Percentiles rank a stretch among this genome's conserved stretches.
Evolutionary conservation across 2,329 filamentous ascomycete genomes (phyloP).

Genomic region (Alternaria brassicae): DNA sequence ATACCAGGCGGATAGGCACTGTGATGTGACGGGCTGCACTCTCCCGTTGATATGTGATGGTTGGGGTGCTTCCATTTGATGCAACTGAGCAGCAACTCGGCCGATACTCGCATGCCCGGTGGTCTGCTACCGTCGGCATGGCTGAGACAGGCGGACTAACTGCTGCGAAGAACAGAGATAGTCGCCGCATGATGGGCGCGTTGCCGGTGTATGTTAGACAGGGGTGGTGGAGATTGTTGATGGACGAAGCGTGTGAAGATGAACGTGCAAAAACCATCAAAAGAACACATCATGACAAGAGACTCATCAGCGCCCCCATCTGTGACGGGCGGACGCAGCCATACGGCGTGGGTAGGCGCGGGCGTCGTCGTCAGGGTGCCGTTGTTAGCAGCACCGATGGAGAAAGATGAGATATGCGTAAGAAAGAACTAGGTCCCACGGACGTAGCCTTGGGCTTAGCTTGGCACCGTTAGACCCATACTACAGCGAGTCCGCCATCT

Average conservation of each 20-base stretch:
- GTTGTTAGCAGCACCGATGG: slow-evolving; percentile 24
- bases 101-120: background rate
- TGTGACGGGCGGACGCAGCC: slow-evolving; percentile 6
- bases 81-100: background rate
- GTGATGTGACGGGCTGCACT: background rate
- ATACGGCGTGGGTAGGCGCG: slow-evolving; percentile 18
- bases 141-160: slow-evolving; percentile 9
- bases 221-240: slow-evolving; percentile 17
- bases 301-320: slow-evolving; percentile 10
- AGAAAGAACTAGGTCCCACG: slow-evolving; percentile 34
- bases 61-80: background rate
- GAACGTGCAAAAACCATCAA: slow-evolving; percentile 18
- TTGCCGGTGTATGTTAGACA: slow-evolving; percentile 13
- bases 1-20: background rate
- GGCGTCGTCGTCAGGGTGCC: slow-evolving; percentile 14
- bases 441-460: slow-evolving; percentile 27
- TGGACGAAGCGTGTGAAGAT: slow-evolving; percentile 19
- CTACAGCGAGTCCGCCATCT: slow-evolving; percentile 29
- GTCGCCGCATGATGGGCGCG: slow-evolving; percentile 10
- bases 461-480: slow-evolving; percentile 29
- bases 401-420: slow-evolving; percentile 31
- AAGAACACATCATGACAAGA: slow-evolving; percentile 4
- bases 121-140: slow-evolving; percentile 1
- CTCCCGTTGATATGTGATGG: background rate
- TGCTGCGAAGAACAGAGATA: slow-evolving; percentile 17